Evolutionary conservation across 371 early-diverging fungal species (phyloP), one percentile per base, ranked within the genome.

Genomic region (Chytridiales sp.): DNA sequence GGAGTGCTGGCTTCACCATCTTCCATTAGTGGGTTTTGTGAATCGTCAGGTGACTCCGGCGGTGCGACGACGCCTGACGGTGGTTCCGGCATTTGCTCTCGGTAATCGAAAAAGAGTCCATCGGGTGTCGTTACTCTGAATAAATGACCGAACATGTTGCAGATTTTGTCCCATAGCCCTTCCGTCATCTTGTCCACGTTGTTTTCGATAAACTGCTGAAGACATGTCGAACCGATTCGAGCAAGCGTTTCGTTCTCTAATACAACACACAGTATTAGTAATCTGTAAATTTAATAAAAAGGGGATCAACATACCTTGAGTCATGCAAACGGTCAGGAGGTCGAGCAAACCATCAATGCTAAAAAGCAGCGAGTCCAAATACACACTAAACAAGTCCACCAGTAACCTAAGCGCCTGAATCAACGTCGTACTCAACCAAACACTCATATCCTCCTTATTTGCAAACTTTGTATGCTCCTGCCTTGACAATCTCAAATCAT

Each of bases 391-490:
- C 47, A 95, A 74, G 58, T 90, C 88, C 11, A 95, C 86, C 40
- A 94, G 80, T 58, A 84, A 87, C 15, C 93, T 80, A 44, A 95
- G 74, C 0, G 96, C 96, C 71, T 92, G 87, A 60, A 94, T 87
- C 76, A 88, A 70, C 27, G 88, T 87, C n/a, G 87, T 88, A 21
- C 82, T 83, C 49, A 87, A 78, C 87, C 87, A 88, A 29, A 86
- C 74, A 40, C 76, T 79, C 72, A 86, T 69, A 49, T 87, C 86
- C 47, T 87, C 88, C 53, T 76, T 71, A 29, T 77, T 78, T 3
- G 76, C 75, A 60, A 83, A 83, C 19, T 82, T 77, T 19, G 61
- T 47, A 32, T 72, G 73, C 48, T 73, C 76, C 13, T 42, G 69
- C 46, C 64, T 68, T 47, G 78, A 66, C 21, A 70, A 64, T 47